Evolutionary conservation across 2,329 filamentous ascomycete genomes (phyloP), one percentile per base, ranked within the genome.

Genomic region (Pochonia chlamydosporia): DNA sequence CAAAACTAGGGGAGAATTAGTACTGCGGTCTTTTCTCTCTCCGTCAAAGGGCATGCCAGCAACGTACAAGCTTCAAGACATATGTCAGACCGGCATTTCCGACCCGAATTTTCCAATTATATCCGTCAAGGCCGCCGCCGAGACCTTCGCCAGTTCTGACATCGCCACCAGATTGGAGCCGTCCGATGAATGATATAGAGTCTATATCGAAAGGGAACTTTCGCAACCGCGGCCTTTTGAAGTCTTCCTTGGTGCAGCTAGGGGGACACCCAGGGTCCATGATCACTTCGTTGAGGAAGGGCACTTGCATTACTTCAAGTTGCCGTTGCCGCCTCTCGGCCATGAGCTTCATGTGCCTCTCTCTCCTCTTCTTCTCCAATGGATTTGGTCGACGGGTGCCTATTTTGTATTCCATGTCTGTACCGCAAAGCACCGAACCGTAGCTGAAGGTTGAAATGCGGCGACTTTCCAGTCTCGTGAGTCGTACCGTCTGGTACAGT

Each of bases 91-190:
- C 43, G 23, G n/a, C 23, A 11, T 13, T 18, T 39, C 5, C 7
- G 5, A 39, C 43, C 43, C 20, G 31, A 16, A 44, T 44, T 16
- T 39, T 37, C 43, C 43, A 44, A 23, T 37, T 44, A 8, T 37
- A 37, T 23, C 43, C 43, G 33, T 44, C 43, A 30, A 44, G 33
- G 14, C 43, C 23, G 43, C 33, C 43, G 9, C 43, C 25, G n/a
- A 20, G 21, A 16, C 20, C 18, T 16, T 10, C 33, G n/a, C n/a
- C n/a, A n/a, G n/a, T n/a, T n/a, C n/a, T n/a, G n/a, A n/a, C n/a
- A n/a, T n/a, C n/a, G n/a, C n/a, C n/a, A n/a, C n/a, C n/a, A n/a
- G n/a, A n/a, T n/a, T n/a, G n/a, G n/a, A n/a, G n/a, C n/a, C n/a
- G n/a, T n/a, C n/a, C n/a, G 20, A 18, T 33, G 43, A 30, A 44